Evolutionary conservation across 2,329 filamentous ascomycete species (phyloP), one percentile per base, ranked within the genome.

Genomic region (Escovopsis sp.): DNA sequence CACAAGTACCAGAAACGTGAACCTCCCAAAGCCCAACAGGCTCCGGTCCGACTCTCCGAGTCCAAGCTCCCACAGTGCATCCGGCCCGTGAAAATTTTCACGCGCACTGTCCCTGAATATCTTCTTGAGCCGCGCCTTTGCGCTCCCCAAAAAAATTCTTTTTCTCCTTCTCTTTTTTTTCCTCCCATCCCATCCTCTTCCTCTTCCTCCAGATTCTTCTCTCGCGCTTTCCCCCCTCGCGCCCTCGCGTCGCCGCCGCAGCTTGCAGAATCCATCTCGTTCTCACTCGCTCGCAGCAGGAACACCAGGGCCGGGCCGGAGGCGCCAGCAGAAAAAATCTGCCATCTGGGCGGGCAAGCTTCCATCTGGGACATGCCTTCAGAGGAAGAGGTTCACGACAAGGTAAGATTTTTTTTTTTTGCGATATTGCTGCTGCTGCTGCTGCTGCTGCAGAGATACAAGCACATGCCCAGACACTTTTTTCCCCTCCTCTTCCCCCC

Each of bases 31-130:
- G n/a, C n/a, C n/a, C n/a, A n/a, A n/a, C n/a, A n/a, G n/a, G n/a
- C n/a, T n/a, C n/a, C n/a, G n/a, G n/a, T n/a, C n/a, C n/a, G n/a
- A n/a, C n/a, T n/a, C n/a, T n/a, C n/a, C n/a, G n/a, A n/a, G n/a
- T n/a, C n/a, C n/a, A n/a, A n/a, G n/a, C 0, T 0, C 0, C 0
- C 35, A 59, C 57, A 58, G 57, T 59, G 56, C 42, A 9, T n/a
- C 0, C n/a, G 37, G 20, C 27, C 10, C 6, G 37, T 39, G 51
- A 57, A 54, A 47, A 41, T 54, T 57, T 54, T 57, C 56, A 35
- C 44, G 50, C 24, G 44, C 57, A 59, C 57, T 59, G 57, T 57
- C 32, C 43, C 33, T 3, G 51, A 54, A 59, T 59, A 59, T 57
- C 54, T 54, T 51, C 46, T 40, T 45, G 47, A 44, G 44, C 46